A percentile compares a stretch with the other conserved stretches of the same genome.
phyloP scores from a whole-genome alignment of 495 filamentous ascomycete species.

The Viridothelium virens region DNA sequence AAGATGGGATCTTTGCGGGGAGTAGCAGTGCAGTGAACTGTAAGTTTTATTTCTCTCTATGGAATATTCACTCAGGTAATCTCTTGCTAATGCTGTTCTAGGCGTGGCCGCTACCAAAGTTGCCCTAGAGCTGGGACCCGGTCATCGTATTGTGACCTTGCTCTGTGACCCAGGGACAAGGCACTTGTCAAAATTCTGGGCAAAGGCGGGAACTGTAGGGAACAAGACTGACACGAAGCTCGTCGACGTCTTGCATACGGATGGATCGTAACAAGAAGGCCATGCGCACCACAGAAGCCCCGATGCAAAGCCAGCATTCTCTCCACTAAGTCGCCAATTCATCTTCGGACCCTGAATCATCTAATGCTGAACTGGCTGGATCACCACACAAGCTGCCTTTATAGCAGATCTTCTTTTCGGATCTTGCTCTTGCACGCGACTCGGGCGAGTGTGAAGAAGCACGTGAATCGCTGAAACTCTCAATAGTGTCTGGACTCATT shows the following conservation, averaged over 20 bases:
- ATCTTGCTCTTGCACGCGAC: not conserved
- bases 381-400: not conserved
- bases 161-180: conserved; percentile 85
- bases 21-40: conserved; percentile 95
- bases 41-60: conserved; percentile 33
- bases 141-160: conserved; percentile 78
- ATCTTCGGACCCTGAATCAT: conserved; percentile 3
- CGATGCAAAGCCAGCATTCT: not conserved
- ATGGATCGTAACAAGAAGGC: not conserved
- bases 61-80: not conserved
- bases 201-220: conserved; percentile 64
- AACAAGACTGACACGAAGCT: conserved; percentile 45
- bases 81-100: conserved; percentile 22
- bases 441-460: not conserved
- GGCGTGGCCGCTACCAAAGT: conserved; percentile 77
- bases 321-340: not conserved
- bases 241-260: conserved; percentile 40
- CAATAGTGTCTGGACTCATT: not conserved
- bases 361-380: not conserved
- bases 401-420: not conserved
- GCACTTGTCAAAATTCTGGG: conserved; percentile 94
- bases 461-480: not conserved
- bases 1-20: conserved; percentile 89
- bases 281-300: not conserved
- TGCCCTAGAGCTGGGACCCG: conserved; percentile 66